Evolutionary conservation across 345 rosid genomes (phyloP).

Genomic region (Rubroshorea leprosula): DNA sequence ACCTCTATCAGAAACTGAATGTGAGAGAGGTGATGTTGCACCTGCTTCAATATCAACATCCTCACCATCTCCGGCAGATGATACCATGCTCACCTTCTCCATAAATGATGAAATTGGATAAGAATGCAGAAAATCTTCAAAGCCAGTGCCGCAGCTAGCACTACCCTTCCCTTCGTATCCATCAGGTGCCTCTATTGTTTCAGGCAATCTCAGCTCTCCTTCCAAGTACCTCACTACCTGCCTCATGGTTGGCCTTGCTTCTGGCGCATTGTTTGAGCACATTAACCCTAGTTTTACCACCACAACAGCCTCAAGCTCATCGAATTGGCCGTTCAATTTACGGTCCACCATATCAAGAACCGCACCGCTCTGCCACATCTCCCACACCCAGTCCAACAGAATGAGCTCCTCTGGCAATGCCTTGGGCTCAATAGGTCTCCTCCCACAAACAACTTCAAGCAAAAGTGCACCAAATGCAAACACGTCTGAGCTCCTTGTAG

Average conservation of each 20-base stretch:
- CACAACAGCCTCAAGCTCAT: conserved; percentile 53
- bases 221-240: conserved; percentile 72
- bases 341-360: conserved; percentile 62
- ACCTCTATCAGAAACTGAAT: conserved; percentile 19
- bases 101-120: conserved; percentile 26
- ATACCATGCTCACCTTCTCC: conserved; percentile 34
- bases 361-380: conserved; percentile 58
- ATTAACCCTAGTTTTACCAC: conserved; percentile 69
- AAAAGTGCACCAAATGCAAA: conserved; percentile 85
- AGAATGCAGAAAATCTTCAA: conserved; percentile 52
- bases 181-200: conserved; percentile 44
- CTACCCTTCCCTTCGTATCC: conserved; percentile 29
- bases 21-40: conserved; percentile 23
- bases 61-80: conserved; percentile 27
- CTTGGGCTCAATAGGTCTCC: conserved; percentile 74
- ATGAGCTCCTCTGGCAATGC: conserved; percentile 82
- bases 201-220: conserved; percentile 50
- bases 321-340: conserved; percentile 51
- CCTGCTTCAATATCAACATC: conserved; percentile 43
- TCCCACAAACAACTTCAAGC: conserved; percentile 79
- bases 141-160: conserved; percentile 16
- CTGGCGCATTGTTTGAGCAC: conserved; percentile 61
- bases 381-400: conserved; percentile 91
- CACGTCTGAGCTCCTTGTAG: conserved; percentile 70
- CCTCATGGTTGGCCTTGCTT: conserved; percentile 67